These are phyloP conservation scores for Akanthomyces dipterigenus DNA, from an alignment of 2,329 filamentous ascomycete genomes.

Conservation along the genomic window DNA sequence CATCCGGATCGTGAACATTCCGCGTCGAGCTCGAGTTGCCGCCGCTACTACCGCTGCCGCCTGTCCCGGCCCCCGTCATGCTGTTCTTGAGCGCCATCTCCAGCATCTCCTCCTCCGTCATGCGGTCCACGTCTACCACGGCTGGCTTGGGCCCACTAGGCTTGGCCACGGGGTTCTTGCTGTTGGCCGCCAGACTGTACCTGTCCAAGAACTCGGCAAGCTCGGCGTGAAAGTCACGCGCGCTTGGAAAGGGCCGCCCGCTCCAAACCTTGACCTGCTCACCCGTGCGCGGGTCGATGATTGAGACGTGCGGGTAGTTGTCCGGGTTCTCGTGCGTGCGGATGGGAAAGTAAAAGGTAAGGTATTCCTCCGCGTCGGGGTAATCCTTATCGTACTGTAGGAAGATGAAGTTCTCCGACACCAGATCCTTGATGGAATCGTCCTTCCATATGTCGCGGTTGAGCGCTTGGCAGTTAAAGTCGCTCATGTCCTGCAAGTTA, in stretches of 20 bases:
- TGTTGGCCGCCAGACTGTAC: conserved; percentile 81
- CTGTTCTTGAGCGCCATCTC: conserved; percentile 91
- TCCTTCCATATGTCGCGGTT: conserved; percentile 98
- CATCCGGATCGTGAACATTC: conserved; percentile 74
- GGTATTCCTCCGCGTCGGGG: conserved; percentile 67
- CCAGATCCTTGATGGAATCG: conserved; percentile 64
- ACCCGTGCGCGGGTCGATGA: conserved; percentile 89
- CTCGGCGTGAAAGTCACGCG: conserved; percentile 81
- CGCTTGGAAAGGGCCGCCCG: conserved; percentile 67
- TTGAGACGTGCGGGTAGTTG: conserved; percentile 92
- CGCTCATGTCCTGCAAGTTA: conserved; percentile 86
- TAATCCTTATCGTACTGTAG: conserved; percentile 90
- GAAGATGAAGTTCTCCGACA: conserved; percentile 92
- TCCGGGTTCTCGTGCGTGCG: conserved; percentile 70
- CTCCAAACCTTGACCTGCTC: conserved; percentile 98
- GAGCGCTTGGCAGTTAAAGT: conserved; percentile 90
- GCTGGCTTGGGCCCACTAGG: conserved; percentile 54
- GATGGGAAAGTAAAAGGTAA: conserved; percentile 79
- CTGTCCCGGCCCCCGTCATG: conserved; percentile 54
- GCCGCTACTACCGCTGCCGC: conserved; percentile 19
- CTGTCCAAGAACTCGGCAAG: conserved; percentile 94
- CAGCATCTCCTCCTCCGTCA: conserved; percentile 97
- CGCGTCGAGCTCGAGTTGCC: conserved; percentile 32
- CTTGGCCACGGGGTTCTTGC: conserved; percentile 87
- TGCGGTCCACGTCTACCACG: conserved; percentile 69